These are phyloP conservation scores for grape (Vitis vinifera) DNA, from an alignment of 164 flowering plant species.

Conservation along the genomic window DNA sequence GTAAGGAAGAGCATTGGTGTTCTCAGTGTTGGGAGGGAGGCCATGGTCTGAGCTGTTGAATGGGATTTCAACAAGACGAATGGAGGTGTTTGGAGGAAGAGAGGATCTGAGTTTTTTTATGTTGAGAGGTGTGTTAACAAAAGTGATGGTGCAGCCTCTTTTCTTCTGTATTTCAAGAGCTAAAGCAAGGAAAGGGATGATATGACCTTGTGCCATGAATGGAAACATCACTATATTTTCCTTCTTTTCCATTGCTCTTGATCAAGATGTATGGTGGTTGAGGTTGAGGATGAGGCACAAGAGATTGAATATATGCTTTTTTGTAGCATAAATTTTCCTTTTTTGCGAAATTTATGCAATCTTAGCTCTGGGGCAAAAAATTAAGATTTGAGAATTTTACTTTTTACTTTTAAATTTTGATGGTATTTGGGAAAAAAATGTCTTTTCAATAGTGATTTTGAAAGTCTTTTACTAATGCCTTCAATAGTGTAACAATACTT, in stretches of 20 bases:
- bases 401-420: too few species aligned
- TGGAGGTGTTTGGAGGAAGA: conserved; percentile 37
- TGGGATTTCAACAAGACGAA: conserved; percentile 40
- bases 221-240: conserved; percentile 37
- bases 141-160: conserved; percentile 24
- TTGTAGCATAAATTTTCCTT: too few species aligned
- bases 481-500: too few species aligned
- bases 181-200: conserved; percentile 47
- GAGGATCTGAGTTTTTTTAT: conserved; percentile 34
- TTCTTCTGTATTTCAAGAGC: conserved; percentile 27
- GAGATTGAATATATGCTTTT: too few species aligned
- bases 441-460: too few species aligned
- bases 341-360: too few species aligned
- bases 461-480: too few species aligned
- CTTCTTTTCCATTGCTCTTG: conserved; percentile 8
- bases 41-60: conserved; percentile 44
- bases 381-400: too few species aligned
- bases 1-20: conserved; percentile 43
- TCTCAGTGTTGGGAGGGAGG: conserved; percentile 53
- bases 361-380: too few species aligned
- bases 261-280: not conserved
- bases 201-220: conserved; percentile 47
- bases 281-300: too few species aligned
- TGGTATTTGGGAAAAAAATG: too few species aligned
- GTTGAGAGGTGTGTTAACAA: conserved; percentile 51